Evolutionary conservation across 257 asterid genomes (phyloP), one percentile per base, ranked within the genome.

Genomic region (Capsicum chinense): DNA sequence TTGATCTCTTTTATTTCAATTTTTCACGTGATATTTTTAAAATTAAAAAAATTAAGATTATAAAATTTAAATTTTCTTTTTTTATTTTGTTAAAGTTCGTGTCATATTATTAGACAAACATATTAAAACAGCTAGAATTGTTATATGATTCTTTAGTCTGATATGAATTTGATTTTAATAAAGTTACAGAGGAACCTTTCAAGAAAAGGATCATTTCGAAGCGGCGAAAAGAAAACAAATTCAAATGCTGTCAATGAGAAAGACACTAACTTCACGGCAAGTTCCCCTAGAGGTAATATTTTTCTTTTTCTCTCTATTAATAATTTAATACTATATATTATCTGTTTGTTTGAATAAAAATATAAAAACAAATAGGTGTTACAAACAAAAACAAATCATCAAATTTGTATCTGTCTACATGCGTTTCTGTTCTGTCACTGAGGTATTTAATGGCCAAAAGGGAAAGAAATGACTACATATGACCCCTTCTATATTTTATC

Each of bases 121-220:
- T 4, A 44, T 44, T 44, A 6, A 44, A 44, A 5, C 48, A 42
- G 7, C 1, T 4, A 5, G 48, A 6, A 7, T 0, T 48, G 5
- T 3, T 39, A 39, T 39, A 48, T 48, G 10, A 48, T 7, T 48
- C 9, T 48, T 1, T 48, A 67, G 15, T 68, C 21, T 85, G 47
- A 79, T 19, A 71, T 78, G 79, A 39, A 42, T 81, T 74, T 86
- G 73, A 57, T 44, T 81, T 15, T 1, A 54, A 79, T 26, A 79
- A 89, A 92, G 92, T 83, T 93, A 92, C 99, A 94, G 97, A 93
- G 95, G 83, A 93, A 84, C 73, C 93, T 92, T 87, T 91, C 99
- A 52, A 92, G 97, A 83, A 91, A 93, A 86, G 95, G 92, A 85
- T 90, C 93, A n/a, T 78, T 17, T 67, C 90, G 93, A 81, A 86